A percentile compares a stretch with the other conserved stretches of the same genome.
Evolutionary conservation across 305 asterid species (phyloP).

Genomic region (Salvia sclarea): DNA sequence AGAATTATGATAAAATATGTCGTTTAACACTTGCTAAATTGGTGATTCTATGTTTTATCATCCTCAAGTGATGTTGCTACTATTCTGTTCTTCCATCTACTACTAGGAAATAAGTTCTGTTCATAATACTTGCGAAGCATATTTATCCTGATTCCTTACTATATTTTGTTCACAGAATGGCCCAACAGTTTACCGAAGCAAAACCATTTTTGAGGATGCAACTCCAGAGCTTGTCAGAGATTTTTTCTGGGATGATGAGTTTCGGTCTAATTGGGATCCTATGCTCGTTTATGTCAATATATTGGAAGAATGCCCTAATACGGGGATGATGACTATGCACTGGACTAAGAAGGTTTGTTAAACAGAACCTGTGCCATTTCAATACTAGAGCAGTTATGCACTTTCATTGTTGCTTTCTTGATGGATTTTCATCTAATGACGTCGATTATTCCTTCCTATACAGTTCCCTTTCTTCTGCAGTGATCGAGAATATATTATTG

Average conservation of each 20-base stretch:
- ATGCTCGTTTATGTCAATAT: slow-evolving; percentile 82
- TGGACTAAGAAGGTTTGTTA: slow-evolving; percentile 91
- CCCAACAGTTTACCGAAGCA: slow-evolving; percentile 73
- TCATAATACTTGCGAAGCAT: background rate
- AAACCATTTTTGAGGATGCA: slow-evolving; percentile 91
- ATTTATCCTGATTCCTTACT: background rate
- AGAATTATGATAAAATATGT: background rate
- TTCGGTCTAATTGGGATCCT: slow-evolving; percentile 91
- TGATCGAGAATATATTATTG: slow-evolving; percentile 92
- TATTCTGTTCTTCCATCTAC: background rate
- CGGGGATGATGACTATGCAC: slow-evolving; percentile 82
- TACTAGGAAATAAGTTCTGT: background rate
- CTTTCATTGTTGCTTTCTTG: slow-evolving; percentile 17
- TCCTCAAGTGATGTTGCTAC: background rate
- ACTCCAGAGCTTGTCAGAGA: slow-evolving; percentile 90
- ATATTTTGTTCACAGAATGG: slow-evolving; percentile 54
- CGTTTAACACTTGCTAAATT: background rate
- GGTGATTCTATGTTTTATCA: background rate
- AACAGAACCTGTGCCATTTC: slow-evolving; percentile 4
- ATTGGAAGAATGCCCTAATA: slow-evolving; percentile 70
- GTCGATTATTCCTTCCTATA: slow-evolving; percentile 33
- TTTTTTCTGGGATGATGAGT: slow-evolving; percentile 99
- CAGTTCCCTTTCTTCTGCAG: slow-evolving; percentile 99
- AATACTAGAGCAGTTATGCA: slow-evolving; percentile 8
- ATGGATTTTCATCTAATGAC: slow-evolving; percentile 25